These are phyloP conservation scores for Clohesyomyces aquaticus DNA, from an alignment of 495 filamentous ascomycete genomes.

Conservation along the genomic window DNA sequence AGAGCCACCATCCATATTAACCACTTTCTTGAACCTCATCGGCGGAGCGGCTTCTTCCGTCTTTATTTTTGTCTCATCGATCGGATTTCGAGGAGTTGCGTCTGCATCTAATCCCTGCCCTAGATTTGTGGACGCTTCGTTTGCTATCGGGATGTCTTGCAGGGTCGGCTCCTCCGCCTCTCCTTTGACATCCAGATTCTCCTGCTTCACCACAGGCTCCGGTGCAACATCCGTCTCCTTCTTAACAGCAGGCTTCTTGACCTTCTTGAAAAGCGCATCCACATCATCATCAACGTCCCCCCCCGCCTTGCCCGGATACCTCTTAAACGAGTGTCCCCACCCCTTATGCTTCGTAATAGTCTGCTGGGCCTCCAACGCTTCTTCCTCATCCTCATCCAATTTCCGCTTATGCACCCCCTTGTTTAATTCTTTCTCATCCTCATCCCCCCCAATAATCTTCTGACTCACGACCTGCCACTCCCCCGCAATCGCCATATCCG, in stretches of 20 bases:
- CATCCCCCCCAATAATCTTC: slow-evolving; percentile 40
- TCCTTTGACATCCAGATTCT: slow-evolving; percentile 42
- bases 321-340: slow-evolving; percentile 74
- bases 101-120: not conserved
- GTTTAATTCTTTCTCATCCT: slow-evolving; percentile 48
- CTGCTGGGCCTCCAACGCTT: slow-evolving; percentile 64
- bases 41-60: slow-evolving; percentile 12
- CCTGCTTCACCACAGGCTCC: slow-evolving; percentile 46
- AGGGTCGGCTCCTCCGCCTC: slow-evolving; percentile 7
- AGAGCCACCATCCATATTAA: not conserved
- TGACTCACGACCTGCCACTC: slow-evolving; percentile 81
- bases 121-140: slow-evolving; percentile 3
- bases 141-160: slow-evolving; percentile 22
- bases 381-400: slow-evolving; percentile 62
- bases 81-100: not conserved
- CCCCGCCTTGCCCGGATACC: slow-evolving; percentile 59
- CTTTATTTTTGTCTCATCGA: not conserved
- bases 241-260: slow-evolving; percentile 41
- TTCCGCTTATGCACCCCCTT: slow-evolving; percentile 73
- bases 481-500: slow-evolving; percentile 84
- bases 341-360: slow-evolving; percentile 63
- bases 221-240: slow-evolving; percentile 46
- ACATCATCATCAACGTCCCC: slow-evolving; percentile 65
- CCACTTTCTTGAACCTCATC: not conserved
- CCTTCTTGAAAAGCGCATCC: slow-evolving; percentile 65